Evolutionary conservation across 2,329 filamentous ascomycete species (phyloP).

Genomic region (Cercospora citrullina): DNA sequence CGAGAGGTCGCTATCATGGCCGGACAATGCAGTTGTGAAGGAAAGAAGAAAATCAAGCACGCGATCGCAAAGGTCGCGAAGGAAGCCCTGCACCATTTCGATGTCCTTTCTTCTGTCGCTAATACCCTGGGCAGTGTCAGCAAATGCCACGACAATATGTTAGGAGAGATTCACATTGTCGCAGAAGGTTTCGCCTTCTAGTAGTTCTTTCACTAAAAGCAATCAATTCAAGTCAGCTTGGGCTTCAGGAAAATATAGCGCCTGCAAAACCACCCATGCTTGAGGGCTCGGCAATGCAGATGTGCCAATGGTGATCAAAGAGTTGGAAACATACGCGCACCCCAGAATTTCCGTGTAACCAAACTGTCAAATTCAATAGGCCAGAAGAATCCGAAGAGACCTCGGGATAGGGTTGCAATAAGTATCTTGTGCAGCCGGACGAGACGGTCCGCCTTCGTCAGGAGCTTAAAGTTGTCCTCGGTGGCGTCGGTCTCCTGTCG

Average conservation of each 20-base stretch:
- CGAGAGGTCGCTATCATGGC: not conserved
- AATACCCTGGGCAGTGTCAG: not conserved
- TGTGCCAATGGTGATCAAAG: not conserved
- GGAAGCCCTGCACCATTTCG: slow-evolving; percentile 3
- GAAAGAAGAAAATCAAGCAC: slow-evolving; percentile 6
- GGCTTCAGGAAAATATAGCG: not conserved
- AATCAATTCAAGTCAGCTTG: not conserved
- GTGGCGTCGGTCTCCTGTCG: not conserved
- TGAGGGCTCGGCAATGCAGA: not conserved
- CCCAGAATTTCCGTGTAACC: slow-evolving; percentile 18
- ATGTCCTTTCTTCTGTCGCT: not conserved
- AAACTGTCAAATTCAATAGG: slow-evolving; percentile 15
- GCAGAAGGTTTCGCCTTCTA: slow-evolving; percentile 8
- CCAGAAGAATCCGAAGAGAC: slow-evolving; percentile 20
- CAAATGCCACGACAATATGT: not conserved
- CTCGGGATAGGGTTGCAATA: slow-evolving; percentile 9
- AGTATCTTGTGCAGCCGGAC: not conserved
- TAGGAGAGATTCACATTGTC: not conserved
- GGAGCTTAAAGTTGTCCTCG: not conserved
- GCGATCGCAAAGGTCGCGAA: slow-evolving; percentile 1
- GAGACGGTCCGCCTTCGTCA: not conserved
- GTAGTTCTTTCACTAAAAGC: not conserved
- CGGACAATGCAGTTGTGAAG: slow-evolving; percentile 11
- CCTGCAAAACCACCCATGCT: too few species aligned
- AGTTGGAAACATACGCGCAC: slow-evolving; percentile 1